These are phyloP conservation scores for Colletotrichum tanaceti DNA, from an alignment of 2,329 filamentous ascomycete genomes.

Conservation along the genomic window DNA sequence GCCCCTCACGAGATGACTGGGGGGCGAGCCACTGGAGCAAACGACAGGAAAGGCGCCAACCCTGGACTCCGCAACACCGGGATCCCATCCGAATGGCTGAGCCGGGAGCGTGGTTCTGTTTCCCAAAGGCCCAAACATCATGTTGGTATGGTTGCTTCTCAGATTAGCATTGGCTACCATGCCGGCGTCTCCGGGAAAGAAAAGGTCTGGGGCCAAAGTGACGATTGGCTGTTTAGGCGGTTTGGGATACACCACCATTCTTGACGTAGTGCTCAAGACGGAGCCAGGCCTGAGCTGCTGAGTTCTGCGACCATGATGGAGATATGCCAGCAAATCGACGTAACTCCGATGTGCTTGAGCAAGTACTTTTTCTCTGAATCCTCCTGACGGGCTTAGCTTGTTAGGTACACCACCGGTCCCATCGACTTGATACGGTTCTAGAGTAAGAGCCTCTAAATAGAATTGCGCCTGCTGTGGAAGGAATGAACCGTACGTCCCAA, in stretches of 20 bases:
- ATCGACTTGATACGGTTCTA: slow-evolving; percentile 46
- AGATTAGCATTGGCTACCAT: slow-evolving; percentile 17
- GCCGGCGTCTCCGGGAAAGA: slow-evolving; percentile 9
- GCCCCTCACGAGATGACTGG: slow-evolving; percentile 5
- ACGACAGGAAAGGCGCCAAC: slow-evolving; percentile 4
- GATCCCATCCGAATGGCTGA: slow-evolving; percentile 18
- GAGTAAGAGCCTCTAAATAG: slow-evolving; percentile 48
- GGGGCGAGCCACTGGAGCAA: slow-evolving; percentile 2
- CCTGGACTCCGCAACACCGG: neutral
- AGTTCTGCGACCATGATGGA: slow-evolving; percentile 69
- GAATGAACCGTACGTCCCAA: slow-evolving; percentile 9
- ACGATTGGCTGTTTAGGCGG: slow-evolving; percentile 53
- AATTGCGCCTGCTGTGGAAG: slow-evolving; percentile 41
- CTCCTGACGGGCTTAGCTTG: slow-evolving; percentile 48
- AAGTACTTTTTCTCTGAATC: slow-evolving; percentile 76
- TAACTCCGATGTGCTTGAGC: slow-evolving; percentile 79
- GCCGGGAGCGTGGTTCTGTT: neutral
- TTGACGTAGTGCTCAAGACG: slow-evolving; percentile 53
- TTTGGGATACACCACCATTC: slow-evolving; percentile 67
- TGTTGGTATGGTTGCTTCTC: slow-evolving; percentile 14
- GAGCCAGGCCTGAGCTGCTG: slow-evolving; percentile 53
- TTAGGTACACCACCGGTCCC: neutral
- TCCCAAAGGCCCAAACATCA: neutral
- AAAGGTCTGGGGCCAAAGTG: slow-evolving; percentile 11
- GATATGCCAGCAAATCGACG: slow-evolving; percentile 73